Conservation (phyloP, 1,284 basidiomycete species). For the Volvariella volvacea region DNA sequence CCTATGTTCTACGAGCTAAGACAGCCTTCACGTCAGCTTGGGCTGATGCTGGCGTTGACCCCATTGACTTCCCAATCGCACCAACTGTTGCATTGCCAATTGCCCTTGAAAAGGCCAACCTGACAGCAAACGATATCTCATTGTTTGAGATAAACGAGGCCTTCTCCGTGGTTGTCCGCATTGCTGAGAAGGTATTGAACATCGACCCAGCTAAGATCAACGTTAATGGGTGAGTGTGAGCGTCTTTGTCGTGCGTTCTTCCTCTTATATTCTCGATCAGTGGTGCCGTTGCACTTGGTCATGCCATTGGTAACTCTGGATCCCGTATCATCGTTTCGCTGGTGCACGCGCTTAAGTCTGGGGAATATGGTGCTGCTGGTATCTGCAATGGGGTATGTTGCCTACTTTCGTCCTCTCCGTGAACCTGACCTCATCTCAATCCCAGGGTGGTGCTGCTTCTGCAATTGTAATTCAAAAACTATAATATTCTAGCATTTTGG, state of each 20-base stretch:
- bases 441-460: slow-evolving; percentile 86
- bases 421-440: slow-evolving; percentile 7
- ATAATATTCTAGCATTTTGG: slow-evolving; percentile 32
- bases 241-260: slow-evolving; percentile 7
- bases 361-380: slow-evolving; percentile 94
- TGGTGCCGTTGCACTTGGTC: slow-evolving; percentile 90
- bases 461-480: slow-evolving; percentile 86
- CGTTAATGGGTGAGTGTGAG: slow-evolving; percentile 67
- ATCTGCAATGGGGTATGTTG: slow-evolving; percentile 92
- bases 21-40: slow-evolving; percentile 54
- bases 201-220: slow-evolving; percentile 90
- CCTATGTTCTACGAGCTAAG: not conserved
- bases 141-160: slow-evolving; percentile 98
- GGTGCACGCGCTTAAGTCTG: slow-evolving; percentile 87
- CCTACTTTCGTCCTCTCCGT: slow-evolving; percentile 7
- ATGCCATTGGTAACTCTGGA: slow-evolving; percentile 95
- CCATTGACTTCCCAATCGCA: slow-evolving; percentile 96
- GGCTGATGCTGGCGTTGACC: slow-evolving; percentile 94
- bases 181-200: slow-evolving; percentile 84
- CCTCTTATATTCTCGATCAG: slow-evolving; percentile 29
- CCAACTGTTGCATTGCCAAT: slow-evolving; percentile 89
- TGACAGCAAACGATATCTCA: slow-evolving; percentile 81
- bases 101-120: slow-evolving; percentile 84
- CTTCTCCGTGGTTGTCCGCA: slow-evolving; percentile 91
- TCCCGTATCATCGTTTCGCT: slow-evolving; percentile 94